These are phyloP conservation scores for Phaeoacremonium minimum DNA, from an alignment of 2,329 filamentous ascomycete species.

Conservation along the genomic window DNA sequence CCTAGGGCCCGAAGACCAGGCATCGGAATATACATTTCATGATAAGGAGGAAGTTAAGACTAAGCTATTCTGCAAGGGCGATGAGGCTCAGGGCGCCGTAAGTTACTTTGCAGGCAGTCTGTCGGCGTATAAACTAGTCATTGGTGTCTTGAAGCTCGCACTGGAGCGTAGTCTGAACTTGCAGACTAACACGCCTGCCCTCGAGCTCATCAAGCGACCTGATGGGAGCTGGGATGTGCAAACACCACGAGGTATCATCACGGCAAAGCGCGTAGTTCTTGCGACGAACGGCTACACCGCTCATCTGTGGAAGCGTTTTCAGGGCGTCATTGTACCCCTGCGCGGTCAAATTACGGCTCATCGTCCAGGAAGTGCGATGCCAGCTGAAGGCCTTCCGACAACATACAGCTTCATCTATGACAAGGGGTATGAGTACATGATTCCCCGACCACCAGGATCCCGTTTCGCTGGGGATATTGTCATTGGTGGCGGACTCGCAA, in stretches of 20 bases:
- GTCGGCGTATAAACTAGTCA: slow-evolving; percentile 30
- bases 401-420: slow-evolving; percentile 61
- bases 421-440: slow-evolving; percentile 64
- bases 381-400: slow-evolving; percentile 31
- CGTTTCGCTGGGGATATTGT: slow-evolving; percentile 46
- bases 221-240: slow-evolving; percentile 28
- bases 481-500: slow-evolving; percentile 54
- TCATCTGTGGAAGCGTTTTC: slow-evolving; percentile 34
- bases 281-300: slow-evolving; percentile 52
- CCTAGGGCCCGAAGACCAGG: slow-evolving; percentile 33
- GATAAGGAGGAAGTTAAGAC: slow-evolving; percentile 4
- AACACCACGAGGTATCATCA: slow-evolving; percentile 37
- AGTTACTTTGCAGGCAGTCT: slow-evolving; percentile 39
- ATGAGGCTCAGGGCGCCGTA: slow-evolving; percentile 34
- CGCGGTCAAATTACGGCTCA: slow-evolving; percentile 46
- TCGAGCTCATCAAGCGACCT: slow-evolving; percentile 11
- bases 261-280: slow-evolving; percentile 37
- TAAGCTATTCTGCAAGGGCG: slow-evolving; percentile 10
- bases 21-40: slow-evolving; percentile 36
- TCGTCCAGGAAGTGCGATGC: slow-evolving; percentile 25
- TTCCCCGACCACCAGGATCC: slow-evolving; percentile 46
- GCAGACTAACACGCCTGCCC: slow-evolving; percentile 46
- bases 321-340: slow-evolving; percentile 42
- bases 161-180: slow-evolving; percentile 40
- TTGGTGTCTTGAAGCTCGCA: slow-evolving; percentile 39